A percentile compares a stretch with the other conserved stretches of the same genome.
These are phyloP conservation scores for Phytopythium mirpurense DNA, from an alignment of 352 stramenopile genomes.

Conservation along the genomic window DNA sequence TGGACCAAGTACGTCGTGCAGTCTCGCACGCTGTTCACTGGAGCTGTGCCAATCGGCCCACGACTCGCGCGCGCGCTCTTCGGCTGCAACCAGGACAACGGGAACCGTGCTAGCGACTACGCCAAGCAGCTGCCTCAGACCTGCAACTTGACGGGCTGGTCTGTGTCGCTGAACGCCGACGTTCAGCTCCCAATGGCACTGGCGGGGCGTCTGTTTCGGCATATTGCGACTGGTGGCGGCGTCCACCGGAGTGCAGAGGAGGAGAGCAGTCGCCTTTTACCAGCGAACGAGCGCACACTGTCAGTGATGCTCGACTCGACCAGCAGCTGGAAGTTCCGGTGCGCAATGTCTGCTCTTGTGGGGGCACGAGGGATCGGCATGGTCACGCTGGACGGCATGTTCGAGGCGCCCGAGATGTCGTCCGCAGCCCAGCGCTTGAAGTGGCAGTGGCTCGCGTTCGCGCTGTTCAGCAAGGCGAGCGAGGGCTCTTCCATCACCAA, in stretches of 20 bases:
- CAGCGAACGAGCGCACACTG: neutral
- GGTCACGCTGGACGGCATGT: slow-evolving; percentile 4
- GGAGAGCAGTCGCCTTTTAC: no score
- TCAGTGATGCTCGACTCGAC: slow-evolving; percentile 4
- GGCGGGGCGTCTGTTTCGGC: neutral
- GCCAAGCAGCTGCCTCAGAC: neutral
- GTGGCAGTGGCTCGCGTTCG: slow-evolving; percentile 7
- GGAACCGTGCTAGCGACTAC: neutral
- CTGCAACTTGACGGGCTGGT: neutral
- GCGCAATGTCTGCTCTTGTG: neutral
- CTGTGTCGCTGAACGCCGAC: slow-evolving; percentile 2
- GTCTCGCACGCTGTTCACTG: neutral
- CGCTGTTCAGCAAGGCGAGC: slow-evolving; percentile 3
- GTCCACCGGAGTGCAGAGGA: no score
- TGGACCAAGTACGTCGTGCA: neutral
- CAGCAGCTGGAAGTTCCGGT: neutral
- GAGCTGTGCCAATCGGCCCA: neutral
- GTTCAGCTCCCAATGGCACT: neutral
- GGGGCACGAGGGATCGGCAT: neutral
- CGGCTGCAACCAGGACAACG: neutral
- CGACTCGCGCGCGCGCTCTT: neutral
- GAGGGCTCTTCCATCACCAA: neutral
- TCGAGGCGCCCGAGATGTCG: neutral
- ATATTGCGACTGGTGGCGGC: neutral
- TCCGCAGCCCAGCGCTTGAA: neutral